Evolutionary conservation across 2,329 filamentous ascomycete species (phyloP).

Genomic region (Cryphonectria naterciae): DNA sequence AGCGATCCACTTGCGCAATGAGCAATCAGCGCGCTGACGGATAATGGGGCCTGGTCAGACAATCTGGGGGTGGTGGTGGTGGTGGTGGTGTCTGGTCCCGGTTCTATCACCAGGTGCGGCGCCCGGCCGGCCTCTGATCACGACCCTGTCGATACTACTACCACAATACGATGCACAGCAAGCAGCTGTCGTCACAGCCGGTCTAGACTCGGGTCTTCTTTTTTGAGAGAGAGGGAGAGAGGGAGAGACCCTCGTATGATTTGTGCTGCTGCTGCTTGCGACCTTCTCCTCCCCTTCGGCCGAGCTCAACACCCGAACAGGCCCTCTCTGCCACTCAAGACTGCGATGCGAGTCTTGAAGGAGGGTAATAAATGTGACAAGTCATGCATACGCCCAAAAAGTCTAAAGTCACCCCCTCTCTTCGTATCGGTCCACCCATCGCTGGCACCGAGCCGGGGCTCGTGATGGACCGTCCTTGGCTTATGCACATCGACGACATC

Average conservation of each 20-base stretch:
- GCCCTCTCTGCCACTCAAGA: neutral
- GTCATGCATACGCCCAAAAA: neutral
- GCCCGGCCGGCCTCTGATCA: neutral
- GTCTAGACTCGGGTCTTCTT: neutral
- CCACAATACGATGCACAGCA: neutral
- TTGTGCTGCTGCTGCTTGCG: neutral
- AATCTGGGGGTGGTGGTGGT: neutral
- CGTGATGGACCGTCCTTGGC: neutral
- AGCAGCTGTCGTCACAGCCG: neutral
- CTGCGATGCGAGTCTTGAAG: neutral
- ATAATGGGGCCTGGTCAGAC: conserved; percentile 1
- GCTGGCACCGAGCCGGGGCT: neutral
- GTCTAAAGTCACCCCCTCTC: neutral
- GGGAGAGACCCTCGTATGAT: neutral
- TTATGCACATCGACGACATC: neutral
- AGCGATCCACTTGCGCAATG: neutral
- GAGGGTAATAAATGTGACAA: neutral
- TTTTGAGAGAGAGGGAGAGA: no score
- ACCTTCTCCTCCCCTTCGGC: neutral
- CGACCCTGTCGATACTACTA: conserved; percentile 5
- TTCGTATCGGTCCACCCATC: conserved; percentile 1
- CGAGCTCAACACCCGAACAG: neutral
- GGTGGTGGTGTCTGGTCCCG: neutral
- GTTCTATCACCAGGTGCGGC: neutral
- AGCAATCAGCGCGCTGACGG: neutral